Evolutionary conservation across 495 filamentous ascomycete genomes (phyloP), one percentile per base, ranked within the genome.

Genomic region (Talaromyces ruber): DNA sequence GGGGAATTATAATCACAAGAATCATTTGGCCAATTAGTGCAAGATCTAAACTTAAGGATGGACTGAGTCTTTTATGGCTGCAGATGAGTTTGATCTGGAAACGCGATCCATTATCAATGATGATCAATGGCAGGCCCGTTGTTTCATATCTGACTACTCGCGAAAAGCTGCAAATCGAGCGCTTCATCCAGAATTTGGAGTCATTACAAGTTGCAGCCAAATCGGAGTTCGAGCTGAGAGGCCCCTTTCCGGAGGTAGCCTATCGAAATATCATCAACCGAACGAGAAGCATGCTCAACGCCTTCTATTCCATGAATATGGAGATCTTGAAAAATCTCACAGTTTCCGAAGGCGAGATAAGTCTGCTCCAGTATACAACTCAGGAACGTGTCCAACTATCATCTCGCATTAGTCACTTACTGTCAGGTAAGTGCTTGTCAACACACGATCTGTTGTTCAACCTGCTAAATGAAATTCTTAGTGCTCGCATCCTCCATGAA

Each of bases 1-100:
- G 93, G 93, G 94, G 93, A 21, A 79, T 98, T 47, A 84, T 98
- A 60, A 84, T 98, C 64, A 97, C 93, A 39, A 82, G 93, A 22
- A 62, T 93, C 26, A 86, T 98, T 63, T 98, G 92, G 92, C 93
- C 94, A 9, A 93, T 97, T 65, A 91, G 89, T 22, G 94, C 93
- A 2, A 81, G 95, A 39, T 75, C 79, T 43, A 93, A 95, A 71
- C 82, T 97, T 68, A 92, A 96, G 70, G 84, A 92, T 61, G 92
- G 92, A 12, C 78, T 97, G 29, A 88, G 87, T 60, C 76, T 95
- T 29, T 79, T 98, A 11, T 97, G 93, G 85, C 80, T 98, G 14
- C 87, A 92, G 37, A 91, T 98, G 89, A 89, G 88, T n/a, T 78
- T 98, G 18, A 89, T 97, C 60, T 98, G 94, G 94, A 92, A 90